These are phyloP conservation scores for Sordaria brevicollis DNA, from an alignment of 495 filamentous ascomycete species.

Conservation along the genomic window DNA sequence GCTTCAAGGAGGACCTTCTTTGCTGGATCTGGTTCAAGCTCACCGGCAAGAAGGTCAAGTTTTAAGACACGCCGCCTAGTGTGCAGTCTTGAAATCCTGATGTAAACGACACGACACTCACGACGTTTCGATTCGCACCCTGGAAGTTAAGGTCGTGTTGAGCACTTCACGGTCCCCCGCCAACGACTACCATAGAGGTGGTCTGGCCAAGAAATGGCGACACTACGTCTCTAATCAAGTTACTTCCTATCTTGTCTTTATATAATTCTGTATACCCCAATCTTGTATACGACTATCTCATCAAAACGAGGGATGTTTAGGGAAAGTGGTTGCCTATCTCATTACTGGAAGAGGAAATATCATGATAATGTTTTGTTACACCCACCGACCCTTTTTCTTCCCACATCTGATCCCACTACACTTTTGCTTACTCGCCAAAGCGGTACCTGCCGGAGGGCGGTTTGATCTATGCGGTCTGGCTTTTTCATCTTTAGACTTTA, in stretches of 20 bases:
- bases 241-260: not conserved
- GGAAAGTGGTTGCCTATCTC: not conserved
- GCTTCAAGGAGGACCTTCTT: constrained; percentile 49
- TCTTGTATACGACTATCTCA: not conserved
- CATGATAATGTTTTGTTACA: not conserved
- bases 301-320: not conserved
- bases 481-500: not conserved
- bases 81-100: not conserved
- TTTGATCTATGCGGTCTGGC: not conserved
- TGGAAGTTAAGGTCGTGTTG: not conserved
- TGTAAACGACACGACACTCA: constrained; percentile 7
- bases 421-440: not conserved
- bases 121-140: not conserved
- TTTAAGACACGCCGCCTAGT: constrained; percentile 13
- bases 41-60: constrained; percentile 44
- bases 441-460: not conserved
- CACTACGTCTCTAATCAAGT: not conserved
- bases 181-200: not conserved
- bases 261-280: not conserved
- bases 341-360: not conserved
- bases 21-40: constrained; percentile 43
- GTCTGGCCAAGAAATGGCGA: not conserved
- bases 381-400: not conserved
- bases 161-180: not conserved
- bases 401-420: not conserved